Conservation (phyloP, 2,329 filamentous ascomycete species). For the Verticillium tricorpus region DNA sequence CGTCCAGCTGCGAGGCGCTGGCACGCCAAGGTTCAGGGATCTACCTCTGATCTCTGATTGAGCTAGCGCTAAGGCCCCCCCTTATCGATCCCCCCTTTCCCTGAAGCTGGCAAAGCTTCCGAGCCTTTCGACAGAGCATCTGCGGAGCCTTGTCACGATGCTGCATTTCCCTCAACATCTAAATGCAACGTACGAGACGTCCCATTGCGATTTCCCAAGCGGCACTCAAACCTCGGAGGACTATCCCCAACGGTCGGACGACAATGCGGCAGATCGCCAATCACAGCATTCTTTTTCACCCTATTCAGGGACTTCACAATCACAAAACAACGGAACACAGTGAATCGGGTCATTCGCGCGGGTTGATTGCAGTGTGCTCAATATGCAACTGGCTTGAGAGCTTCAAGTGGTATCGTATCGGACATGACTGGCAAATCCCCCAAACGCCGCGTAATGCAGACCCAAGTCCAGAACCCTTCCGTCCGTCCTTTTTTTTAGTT, state of each 20-base stretch:
- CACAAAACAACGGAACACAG: background rate
- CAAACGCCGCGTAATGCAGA: slow-evolving; percentile 3
- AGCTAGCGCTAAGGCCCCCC: background rate
- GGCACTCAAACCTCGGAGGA: no score
- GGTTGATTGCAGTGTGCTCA: slow-evolving; percentile 4
- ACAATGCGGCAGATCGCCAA: no score
- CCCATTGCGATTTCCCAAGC: no score
- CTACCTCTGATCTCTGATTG: background rate
- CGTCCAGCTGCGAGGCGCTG: background rate
- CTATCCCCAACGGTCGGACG: no score
- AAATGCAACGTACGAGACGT: no score
- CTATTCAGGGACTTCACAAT: background rate
- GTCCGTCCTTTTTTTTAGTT: slow-evolving; percentile 3
- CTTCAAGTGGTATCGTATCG: slow-evolving; percentile 4
- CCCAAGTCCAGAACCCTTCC: background rate
- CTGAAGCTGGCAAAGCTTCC: background rate
- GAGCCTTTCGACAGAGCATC: no score
- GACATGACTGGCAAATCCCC: slow-evolving; percentile 1
- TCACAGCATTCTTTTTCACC: no score
- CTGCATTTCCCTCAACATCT: no score
- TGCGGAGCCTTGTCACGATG: no score
- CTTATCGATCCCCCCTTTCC: no score
- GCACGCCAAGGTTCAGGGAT: background rate
- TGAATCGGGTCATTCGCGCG: background rate
- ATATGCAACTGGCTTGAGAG: slow-evolving; percentile 1